Evolutionary conservation across 2,329 filamentous ascomycete genomes (phyloP).

Genomic region (Colletotrichum orbiculare): DNA sequence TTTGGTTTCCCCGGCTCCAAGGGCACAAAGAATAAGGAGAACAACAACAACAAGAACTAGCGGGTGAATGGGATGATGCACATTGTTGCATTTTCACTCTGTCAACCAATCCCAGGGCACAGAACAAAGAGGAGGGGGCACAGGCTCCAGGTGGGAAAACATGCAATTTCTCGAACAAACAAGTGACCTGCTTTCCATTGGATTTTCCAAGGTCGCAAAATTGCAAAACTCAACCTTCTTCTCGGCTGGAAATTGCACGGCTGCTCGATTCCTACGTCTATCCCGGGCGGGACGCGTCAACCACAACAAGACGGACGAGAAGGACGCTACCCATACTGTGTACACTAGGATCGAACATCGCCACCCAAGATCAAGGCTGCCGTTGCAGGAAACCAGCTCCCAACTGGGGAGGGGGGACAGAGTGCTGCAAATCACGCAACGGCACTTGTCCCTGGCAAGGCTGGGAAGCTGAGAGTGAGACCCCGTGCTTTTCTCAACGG

Average conservation of each 20-base stretch:
- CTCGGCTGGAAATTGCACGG: conserved; percentile 32
- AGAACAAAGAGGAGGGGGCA: background rate
- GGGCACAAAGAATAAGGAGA: background rate
- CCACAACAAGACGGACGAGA: background rate
- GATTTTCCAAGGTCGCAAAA: conserved; percentile 20
- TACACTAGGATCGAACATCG: background rate
- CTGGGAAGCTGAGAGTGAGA: background rate
- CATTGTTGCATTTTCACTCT: background rate
- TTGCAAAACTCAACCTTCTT: conserved; percentile 27
- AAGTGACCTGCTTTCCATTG: conserved; percentile 13
- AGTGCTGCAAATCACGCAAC: too few relatives aligned
- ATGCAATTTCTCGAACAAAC: conserved; percentile 19
- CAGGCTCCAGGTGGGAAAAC: conserved; percentile 1
- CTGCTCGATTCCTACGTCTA: conserved; percentile 26
- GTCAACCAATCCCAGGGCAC: background rate
- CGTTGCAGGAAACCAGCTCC: background rate
- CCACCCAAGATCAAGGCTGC: conserved; percentile 1
- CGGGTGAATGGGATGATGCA: conserved; percentile 1
- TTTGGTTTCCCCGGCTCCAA: conserved; percentile 17
- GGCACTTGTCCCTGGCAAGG: background rate
- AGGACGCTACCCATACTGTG: background rate
- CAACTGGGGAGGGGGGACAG: too few relatives aligned
- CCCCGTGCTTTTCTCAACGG: background rate
- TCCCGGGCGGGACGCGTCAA: conserved; percentile 20
- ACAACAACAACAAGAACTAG: background rate